These are phyloP conservation scores for Aspergillus aculeatus DNA, from an alignment of 2,329 filamentous ascomycete species.

Conservation along the genomic window DNA sequence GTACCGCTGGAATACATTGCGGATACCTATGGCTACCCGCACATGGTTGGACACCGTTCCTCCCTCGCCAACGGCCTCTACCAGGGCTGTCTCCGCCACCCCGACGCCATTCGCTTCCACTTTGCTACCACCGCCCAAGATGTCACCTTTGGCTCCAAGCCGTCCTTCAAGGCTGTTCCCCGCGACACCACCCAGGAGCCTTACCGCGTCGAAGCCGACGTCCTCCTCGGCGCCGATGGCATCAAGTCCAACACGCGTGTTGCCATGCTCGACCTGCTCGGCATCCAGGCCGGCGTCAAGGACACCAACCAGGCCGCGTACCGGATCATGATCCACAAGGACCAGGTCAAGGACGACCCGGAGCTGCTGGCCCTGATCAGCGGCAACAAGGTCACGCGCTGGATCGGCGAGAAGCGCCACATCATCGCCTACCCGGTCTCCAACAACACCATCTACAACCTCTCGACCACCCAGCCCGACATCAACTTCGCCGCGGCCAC, in stretches of 20 bases:
- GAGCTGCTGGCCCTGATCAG: constrained; percentile 58
- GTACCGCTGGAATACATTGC: constrained; percentile 68
- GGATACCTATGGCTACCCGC: constrained; percentile 68
- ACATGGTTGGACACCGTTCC: constrained; percentile 76
- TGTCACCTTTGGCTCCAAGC: constrained; percentile 60
- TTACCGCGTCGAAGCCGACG: constrained; percentile 51
- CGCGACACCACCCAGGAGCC: constrained; percentile 50
- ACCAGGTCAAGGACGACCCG: constrained; percentile 47
- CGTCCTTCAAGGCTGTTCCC: constrained; percentile 60
- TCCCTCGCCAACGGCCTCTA: constrained; percentile 69
- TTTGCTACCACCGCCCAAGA: constrained; percentile 59
- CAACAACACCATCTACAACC: constrained; percentile 64
- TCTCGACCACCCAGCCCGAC: constrained; percentile 63
- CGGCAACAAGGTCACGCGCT: constrained; percentile 58
- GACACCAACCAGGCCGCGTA: constrained; percentile 56
- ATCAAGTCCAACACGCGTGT: constrained; percentile 52
- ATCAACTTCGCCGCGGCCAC: constrained; percentile 58
- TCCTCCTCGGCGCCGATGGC: constrained; percentile 56
- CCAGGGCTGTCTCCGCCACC: constrained; percentile 65
- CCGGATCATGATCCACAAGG: constrained; percentile 52
- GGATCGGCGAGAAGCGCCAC: constrained; percentile 66
- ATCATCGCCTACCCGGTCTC: constrained; percentile 67
- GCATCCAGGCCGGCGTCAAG: constrained; percentile 41
- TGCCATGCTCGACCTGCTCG: constrained; percentile 42
- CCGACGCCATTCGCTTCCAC: constrained; percentile 63